Conservation (phyloP, 202 grass and related monocot species). For the Carex arenaria region DNA sequence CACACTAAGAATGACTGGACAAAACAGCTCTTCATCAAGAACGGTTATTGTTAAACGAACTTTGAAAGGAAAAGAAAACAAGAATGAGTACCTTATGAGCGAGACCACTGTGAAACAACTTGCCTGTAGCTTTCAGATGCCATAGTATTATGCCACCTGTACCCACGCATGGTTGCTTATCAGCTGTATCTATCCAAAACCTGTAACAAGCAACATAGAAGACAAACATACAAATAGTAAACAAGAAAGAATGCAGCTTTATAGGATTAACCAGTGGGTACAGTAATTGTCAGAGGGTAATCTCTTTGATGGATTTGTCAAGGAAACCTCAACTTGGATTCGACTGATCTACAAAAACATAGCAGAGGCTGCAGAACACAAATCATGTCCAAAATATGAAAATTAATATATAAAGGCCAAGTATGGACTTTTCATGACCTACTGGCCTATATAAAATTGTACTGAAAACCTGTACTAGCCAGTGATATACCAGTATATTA, state of each 20-base stretch:
- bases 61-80: neutral
- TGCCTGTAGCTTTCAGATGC: constrained; percentile 82
- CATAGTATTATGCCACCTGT: constrained; percentile 84
- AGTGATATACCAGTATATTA: neutral
- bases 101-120: constrained; percentile 94
- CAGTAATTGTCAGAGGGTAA: neutral
- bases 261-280: neutral
- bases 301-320: neutral
- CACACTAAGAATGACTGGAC: neutral
- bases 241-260: neutral
- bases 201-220: constrained; percentile 26
- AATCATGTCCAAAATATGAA: neutral
- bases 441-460: neutral
- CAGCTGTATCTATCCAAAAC: constrained; percentile 96
- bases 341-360: neutral
- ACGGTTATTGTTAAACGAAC: neutral
- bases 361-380: neutral
- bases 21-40: neutral
- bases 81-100: constrained; percentile 69
- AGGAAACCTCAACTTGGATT: neutral
- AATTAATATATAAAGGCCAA: neutral
- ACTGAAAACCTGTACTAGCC: neutral
- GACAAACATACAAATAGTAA: neutral
- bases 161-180: constrained; percentile 94
- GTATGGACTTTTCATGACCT: neutral